Conservation (phyloP, 2,329 filamentous ascomycete genomes). For the Allantophomopsis cytisporea region DNA sequence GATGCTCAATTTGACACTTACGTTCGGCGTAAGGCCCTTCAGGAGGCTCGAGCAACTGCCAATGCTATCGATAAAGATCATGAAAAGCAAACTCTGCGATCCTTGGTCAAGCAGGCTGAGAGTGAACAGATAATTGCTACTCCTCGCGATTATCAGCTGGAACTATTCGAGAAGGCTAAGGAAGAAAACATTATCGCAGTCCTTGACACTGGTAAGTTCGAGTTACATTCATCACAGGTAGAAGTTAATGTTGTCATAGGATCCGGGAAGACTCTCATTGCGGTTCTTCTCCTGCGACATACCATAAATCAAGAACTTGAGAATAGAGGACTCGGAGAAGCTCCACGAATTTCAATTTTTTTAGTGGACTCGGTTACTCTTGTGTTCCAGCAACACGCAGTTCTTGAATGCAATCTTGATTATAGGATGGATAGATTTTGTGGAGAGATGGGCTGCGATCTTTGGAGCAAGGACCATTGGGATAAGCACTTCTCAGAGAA, state of each 20-base stretch:
- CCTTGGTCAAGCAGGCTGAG: constrained; percentile 17
- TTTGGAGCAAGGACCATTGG: constrained; percentile 50
- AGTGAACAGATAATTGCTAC: constrained; percentile 50
- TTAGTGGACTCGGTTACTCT: constrained; percentile 80
- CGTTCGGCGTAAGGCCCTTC: constrained; percentile 17
- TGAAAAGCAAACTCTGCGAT: constrained; percentile 13
- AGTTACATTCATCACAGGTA: not conserved
- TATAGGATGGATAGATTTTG: constrained; percentile 62
- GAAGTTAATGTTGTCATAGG: constrained; percentile 30
- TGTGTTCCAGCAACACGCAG: constrained; percentile 78
- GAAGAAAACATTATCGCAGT: constrained; percentile 81
- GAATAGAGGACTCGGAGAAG: constrained; percentile 42
- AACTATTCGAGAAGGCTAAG: constrained; percentile 83
- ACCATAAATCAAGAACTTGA: constrained; percentile 67
- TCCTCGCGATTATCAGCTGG: constrained; percentile 81
- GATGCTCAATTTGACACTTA: constrained; percentile 34
- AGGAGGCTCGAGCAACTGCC: constrained; percentile 12
- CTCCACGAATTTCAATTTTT: constrained; percentile 67
- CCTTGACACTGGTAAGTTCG: constrained; percentile 60
- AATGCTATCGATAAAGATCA: constrained; percentile 8
- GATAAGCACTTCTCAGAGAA: constrained; percentile 41
- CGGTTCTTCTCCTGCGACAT: constrained; percentile 69
- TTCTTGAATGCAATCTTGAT: constrained; percentile 70
- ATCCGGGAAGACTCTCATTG: constrained; percentile 93
- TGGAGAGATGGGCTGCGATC: constrained; percentile 49